These are phyloP conservation scores for Hanseniaspora vineae DNA, from an alignment of 805 yeast species.

Conservation along the genomic window DNA sequence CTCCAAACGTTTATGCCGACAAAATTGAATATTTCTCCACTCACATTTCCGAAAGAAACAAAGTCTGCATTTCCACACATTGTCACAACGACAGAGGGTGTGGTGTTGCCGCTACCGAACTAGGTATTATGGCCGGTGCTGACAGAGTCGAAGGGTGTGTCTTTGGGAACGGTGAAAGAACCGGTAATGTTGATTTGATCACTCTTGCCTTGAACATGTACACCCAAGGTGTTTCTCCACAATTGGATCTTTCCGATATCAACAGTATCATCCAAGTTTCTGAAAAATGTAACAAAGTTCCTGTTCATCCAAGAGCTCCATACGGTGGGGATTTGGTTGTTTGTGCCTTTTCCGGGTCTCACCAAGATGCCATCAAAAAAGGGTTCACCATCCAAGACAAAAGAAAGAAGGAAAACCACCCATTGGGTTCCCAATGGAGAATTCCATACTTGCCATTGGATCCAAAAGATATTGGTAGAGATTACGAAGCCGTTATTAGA, in stretches of 20 bases:
- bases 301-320: slow-evolving; percentile 64
- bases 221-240: slow-evolving; percentile 65
- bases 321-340: slow-evolving; percentile 71
- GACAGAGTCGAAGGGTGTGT: slow-evolving; percentile 78
- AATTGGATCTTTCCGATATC: slow-evolving; percentile 57
- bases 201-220: slow-evolving; percentile 68
- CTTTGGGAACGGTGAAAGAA: slow-evolving; percentile 76
- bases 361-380: slow-evolving; percentile 60
- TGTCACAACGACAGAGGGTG: slow-evolving; percentile 76
- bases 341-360: slow-evolving; percentile 66
- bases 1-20: slow-evolving; percentile 69
- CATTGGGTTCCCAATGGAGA: slow-evolving; percentile 34
- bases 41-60: slow-evolving; percentile 58
- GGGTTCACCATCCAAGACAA: slow-evolving; percentile 44
- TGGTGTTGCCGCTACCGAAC: slow-evolving; percentile 73
- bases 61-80: slow-evolving; percentile 56
- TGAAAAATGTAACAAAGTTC: slow-evolving; percentile 69
- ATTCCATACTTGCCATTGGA: slow-evolving; percentile 71
- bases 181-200: slow-evolving; percentile 70
- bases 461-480: slow-evolving; percentile 71
- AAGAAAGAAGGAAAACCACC: slow-evolving; percentile 35
- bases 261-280: slow-evolving; percentile 53
- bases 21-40: slow-evolving; percentile 65
- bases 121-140: slow-evolving; percentile 71
- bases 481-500: slow-evolving; percentile 70